phyloP scores from a whole-genome alignment of 805 yeast genomes.

The Zygosaccharomyces bailii region DNA sequence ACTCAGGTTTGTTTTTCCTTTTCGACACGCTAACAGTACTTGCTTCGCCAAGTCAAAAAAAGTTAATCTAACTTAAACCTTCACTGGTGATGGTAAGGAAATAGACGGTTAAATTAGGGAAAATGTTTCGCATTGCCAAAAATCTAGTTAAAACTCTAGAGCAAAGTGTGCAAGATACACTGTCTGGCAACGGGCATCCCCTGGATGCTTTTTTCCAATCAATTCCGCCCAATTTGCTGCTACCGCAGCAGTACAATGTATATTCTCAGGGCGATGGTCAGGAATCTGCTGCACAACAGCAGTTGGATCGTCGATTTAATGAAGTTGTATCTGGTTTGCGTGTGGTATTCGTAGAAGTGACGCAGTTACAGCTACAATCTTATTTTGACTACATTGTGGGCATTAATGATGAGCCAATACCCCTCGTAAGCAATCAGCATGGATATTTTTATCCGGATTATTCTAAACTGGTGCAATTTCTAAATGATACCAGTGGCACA shows the following conservation, averaged over 20 bases:
- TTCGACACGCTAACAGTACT: background rate
- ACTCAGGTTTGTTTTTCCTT: background rate
- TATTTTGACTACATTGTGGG: conserved; percentile 88
- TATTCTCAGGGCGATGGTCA: conserved; percentile 27
- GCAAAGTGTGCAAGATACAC: conserved; percentile 38
- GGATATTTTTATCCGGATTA: conserved; percentile 42
- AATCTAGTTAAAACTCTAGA: conserved; percentile 56
- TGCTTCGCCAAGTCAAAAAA: background rate
- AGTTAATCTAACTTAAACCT: background rate
- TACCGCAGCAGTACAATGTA: conserved; percentile 25
- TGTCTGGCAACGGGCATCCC: conserved; percentile 37
- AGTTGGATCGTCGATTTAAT: conserved; percentile 25
- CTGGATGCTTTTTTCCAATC: conserved; percentile 38
- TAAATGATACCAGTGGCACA: conserved; percentile 29
- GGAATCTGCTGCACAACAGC: conserved; percentile 13
- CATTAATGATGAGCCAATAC: conserved; percentile 65
- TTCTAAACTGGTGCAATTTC: conserved; percentile 33
- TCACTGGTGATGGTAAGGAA: background rate
- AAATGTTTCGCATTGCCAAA: conserved; percentile 62
- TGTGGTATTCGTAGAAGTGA: conserved; percentile 50
- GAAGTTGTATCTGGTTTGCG: conserved; percentile 51
- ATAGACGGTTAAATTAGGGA: background rate
- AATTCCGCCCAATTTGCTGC: conserved; percentile 35
- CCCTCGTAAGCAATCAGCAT: conserved; percentile 36
- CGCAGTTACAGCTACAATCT: conserved; percentile 61